Conservation (phyloP, 495 filamentous ascomycete genomes). For the Daldinia loculata region DNA sequence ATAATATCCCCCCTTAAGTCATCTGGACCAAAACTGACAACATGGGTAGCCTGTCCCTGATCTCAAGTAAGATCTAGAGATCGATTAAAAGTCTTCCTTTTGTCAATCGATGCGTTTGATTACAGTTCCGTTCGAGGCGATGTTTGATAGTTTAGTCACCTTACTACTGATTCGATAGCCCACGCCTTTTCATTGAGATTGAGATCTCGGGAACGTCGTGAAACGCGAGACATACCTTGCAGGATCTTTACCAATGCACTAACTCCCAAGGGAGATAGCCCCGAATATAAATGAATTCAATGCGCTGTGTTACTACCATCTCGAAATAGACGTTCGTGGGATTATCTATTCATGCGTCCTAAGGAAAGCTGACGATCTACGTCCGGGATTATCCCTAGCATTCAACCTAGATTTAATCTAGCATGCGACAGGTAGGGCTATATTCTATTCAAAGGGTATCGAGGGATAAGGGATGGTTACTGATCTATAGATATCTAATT, state of each 20-base stretch:
- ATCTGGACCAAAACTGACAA: conserved; percentile 1
- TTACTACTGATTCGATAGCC: neutral
- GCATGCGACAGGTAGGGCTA: neutral
- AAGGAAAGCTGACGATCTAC: neutral
- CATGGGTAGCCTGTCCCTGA: conserved; percentile 13
- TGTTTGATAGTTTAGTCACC: neutral
- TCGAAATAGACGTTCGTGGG: neutral
- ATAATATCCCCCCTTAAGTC: neutral
- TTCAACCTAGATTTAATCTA: neutral
- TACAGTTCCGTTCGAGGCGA: neutral
- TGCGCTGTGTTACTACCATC: neutral
- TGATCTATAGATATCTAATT: neutral
- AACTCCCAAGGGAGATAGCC: neutral
- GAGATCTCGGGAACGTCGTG: neutral
- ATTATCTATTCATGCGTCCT: neutral
- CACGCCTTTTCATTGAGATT: neutral
- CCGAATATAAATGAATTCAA: neutral
- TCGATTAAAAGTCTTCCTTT: neutral
- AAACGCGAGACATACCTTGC: neutral
- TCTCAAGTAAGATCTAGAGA: neutral
- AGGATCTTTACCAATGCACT: neutral
- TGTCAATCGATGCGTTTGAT: neutral
- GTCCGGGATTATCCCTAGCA: neutral
- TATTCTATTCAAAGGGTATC: neutral
- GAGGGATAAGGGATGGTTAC: neutral